Evolutionary conservation across 805 yeast genomes (phyloP), one percentile per base, ranked within the genome.

Genomic region (Komagataella pastoris): DNA sequence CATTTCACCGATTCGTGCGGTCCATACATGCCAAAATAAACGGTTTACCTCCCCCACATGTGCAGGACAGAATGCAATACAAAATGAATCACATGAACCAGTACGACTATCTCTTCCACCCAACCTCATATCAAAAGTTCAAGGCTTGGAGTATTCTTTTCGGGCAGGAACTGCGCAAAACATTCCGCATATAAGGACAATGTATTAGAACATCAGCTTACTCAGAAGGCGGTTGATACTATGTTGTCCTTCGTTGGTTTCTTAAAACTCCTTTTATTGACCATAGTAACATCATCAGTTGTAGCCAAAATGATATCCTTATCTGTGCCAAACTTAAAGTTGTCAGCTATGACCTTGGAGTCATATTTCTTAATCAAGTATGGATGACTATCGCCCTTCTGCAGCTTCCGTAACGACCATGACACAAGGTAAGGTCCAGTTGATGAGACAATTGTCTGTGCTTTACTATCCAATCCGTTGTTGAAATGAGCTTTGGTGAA

Each of bases 401-500:
- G 61, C 12, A 85, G 71, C 54, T 81, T 78, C 56, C 70, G 74
- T 61, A 89, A 65, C 10, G 84, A 80, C 96, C 96, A 89, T 1
- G 85, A 75, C 19, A 89, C 76, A 21, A 88, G 84, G 65, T 80
- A 89, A 17, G 90, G 91, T 2, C 96, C 96, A 2, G 83, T 72
- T 3, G 91, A 80, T 1, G 95, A 76, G 21, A 88, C 80, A 50
- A 89, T 85, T 1, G 83, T 73, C 17, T 85, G 80, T 14, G 68
- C 66, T 60, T 84, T 93, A 54, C 76, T 78, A 49, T 75, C 73
- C n/a, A 77, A 52, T 46, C 88, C 88, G 23, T 83, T 73, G 64
- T 89, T 86, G 73, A 89, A 89, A 57, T 77, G 76, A 4, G 95
- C 96, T 53, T 74, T 74, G 3, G 93, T 80, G 64, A 88, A 88